These are phyloP conservation scores for Phytophthora agathidicida DNA, from an alignment of 352 stramenopile species.

Conservation along the genomic window DNA sequence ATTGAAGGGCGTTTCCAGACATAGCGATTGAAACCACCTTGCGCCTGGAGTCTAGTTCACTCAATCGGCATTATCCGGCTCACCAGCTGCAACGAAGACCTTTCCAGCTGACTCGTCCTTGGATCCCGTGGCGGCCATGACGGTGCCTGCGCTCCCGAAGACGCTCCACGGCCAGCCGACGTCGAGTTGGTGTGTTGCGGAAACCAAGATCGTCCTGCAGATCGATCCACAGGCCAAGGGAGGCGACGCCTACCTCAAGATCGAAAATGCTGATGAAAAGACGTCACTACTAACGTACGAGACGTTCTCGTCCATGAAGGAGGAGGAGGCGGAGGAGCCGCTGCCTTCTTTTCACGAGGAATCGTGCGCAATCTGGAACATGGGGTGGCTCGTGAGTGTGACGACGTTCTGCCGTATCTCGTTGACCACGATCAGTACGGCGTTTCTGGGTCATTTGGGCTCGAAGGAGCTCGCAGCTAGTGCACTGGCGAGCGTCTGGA, in stretches of 20 bases:
- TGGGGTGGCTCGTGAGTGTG: slow-evolving; percentile 86
- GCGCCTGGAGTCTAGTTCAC: not conserved
- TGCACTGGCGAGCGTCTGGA: slow-evolving; percentile 81
- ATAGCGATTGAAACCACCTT: slow-evolving; percentile 22
- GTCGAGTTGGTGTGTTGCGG: slow-evolving; percentile 8
- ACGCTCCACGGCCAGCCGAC: slow-evolving; percentile 15
- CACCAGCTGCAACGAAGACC: slow-evolving; percentile 2
- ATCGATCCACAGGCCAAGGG: slow-evolving; percentile 12
- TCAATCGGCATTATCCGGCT: slow-evolving; percentile 19
- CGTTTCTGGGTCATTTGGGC: slow-evolving; percentile 80
- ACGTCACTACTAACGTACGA: slow-evolving; percentile 19
- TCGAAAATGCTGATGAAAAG: slow-evolving; percentile 18
- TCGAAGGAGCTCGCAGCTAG: slow-evolving; percentile 77
- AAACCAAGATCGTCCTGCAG: slow-evolving; percentile 19
- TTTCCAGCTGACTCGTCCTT: not conserved
- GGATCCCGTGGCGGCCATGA: slow-evolving; percentile 11
- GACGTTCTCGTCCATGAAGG: slow-evolving; percentile 20
- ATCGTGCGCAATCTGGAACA: slow-evolving; percentile 74
- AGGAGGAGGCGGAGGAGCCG: slow-evolving; percentile 19
- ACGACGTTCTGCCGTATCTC: slow-evolving; percentile 83
- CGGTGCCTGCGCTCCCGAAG: slow-evolving; percentile 21
- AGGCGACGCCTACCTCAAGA: slow-evolving; percentile 2
- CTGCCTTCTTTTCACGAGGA: slow-evolving; percentile 55
- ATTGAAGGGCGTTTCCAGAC: slow-evolving; percentile 19
- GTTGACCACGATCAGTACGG: slow-evolving; percentile 76